A percentile compares a stretch with the other conserved stretches of the same genome.
Evolutionary conservation across 2,329 filamentous ascomycete species (phyloP).

Genomic region (Pseudovirgaria hyperparasitica): DNA sequence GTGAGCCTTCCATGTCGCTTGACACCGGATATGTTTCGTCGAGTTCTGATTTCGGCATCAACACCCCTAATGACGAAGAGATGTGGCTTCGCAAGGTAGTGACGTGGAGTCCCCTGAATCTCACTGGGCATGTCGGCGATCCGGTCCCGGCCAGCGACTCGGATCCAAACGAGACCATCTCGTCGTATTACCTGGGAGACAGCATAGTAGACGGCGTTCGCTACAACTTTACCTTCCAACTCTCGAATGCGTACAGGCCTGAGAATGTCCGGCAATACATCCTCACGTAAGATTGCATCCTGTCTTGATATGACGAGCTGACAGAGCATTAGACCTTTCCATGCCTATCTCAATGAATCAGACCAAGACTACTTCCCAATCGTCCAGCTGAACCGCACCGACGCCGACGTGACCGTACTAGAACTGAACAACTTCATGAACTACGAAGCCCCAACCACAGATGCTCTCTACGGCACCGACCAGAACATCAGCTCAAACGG

Average conservation of each 20-base stretch:
- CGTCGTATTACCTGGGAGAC: too few species aligned
- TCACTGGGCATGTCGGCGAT: background rate
- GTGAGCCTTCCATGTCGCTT: constrained; percentile 3
- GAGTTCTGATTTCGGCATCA: constrained; percentile 10
- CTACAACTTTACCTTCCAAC: too few species aligned
- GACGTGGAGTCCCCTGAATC: constrained; percentile 9
- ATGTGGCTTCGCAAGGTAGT: constrained; percentile 10
- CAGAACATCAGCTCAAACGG: background rate
- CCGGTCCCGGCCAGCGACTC: background rate
- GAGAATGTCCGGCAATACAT: too few species aligned
- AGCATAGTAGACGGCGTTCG: too few species aligned
- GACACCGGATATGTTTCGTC: constrained; percentile 10
- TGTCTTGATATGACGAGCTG: background rate
- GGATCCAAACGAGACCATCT: background rate
- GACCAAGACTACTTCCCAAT: constrained; percentile 1
- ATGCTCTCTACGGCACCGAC: constrained; percentile 10
- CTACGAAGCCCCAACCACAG: constrained; percentile 7
- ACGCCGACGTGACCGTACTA: constrained; percentile 11
- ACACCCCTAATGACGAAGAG: constrained; percentile 6
- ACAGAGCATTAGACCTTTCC: too few species aligned
- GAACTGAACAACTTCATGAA: constrained; percentile 9
- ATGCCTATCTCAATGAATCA: background rate
- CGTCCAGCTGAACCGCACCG: constrained; percentile 8
- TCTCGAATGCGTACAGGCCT: too few species aligned
- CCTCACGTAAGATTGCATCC: too few species aligned